Evolutionary conservation across 1,284 basidiomycete genomes (phyloP), one percentile per base, ranked within the genome.

Genomic region (Microbotryum silenes-acaulis): DNA sequence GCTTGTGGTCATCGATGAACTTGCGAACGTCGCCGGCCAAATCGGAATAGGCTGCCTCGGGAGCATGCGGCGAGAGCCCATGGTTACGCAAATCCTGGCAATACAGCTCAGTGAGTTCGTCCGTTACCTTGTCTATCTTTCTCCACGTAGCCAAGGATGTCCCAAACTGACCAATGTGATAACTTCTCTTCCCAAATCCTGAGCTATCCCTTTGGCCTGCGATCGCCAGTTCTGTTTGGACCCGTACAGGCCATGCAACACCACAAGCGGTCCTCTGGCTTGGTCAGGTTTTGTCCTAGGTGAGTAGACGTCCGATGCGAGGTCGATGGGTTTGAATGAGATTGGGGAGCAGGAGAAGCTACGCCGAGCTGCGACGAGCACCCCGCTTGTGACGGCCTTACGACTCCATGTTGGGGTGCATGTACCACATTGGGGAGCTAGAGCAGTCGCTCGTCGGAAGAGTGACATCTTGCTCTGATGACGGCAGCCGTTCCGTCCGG

Each of bases 211-310:
- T 65, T 85, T 86, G 2, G 83, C 81, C 20, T 90, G 75, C 0
- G 85, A 85, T 6, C 81, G 79, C 84, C 87, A 91, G 71, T 90
- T 91, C 57, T 88, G 80, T 72, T 89, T 89, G 58, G 83, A 87
- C 0, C 89, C 88, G 47, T 65, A 72, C 23, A 72, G 55, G 1
- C 72, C 72, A 45, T 72, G 72, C 29, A 72, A 47, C 29, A 72
- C 63, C 25, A 72, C 62, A 9, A 72, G 56, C 18, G 72, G 72
- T 4, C 66, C 57, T 33, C 56, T 52, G 8, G 48, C 46, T 18
- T 51, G 51, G 29, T 53, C 20, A 2, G 57, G 37, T 6, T 57
- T 23, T 31, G 59, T 27, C n/a, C 44, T 46, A 3, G 59, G 48
- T 16, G 58, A 50, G 50, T 64, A 64, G 16, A 57, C 54, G 51